Percentiles rank a stretch among this genome's conserved stretches.
phyloP scores from a whole-genome alignment of 345 rosid genomes.

The Murraya koenigii region DNA sequence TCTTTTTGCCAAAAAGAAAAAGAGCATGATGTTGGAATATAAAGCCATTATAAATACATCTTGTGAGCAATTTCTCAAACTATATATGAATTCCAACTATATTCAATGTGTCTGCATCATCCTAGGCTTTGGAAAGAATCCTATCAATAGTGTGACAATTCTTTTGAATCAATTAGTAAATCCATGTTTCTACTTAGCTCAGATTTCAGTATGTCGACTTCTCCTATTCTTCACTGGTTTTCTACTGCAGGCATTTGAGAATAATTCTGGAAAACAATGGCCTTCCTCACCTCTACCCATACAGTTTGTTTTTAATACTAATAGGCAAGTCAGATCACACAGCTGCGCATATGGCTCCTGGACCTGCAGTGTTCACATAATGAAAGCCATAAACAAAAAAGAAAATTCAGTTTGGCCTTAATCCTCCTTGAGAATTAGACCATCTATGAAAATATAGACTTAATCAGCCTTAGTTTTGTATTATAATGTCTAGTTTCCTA shows the following conservation, averaged over 20 bases:
- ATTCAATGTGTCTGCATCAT: neutral
- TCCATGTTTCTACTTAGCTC: neutral
- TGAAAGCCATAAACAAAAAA: neutral
- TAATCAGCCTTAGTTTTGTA: neutral
- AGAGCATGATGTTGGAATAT: neutral
- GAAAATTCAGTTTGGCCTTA: neutral
- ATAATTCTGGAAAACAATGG: conserved; percentile 14
- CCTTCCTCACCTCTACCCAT: neutral
- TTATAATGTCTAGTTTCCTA: neutral
- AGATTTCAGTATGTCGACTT: neutral
- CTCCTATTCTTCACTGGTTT: neutral
- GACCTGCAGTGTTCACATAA: conserved; percentile 18
- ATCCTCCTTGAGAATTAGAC: neutral
- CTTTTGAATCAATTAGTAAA: neutral
- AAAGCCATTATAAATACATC: conserved; percentile 2
- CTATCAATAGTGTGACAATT: neutral
- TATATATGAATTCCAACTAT: neutral
- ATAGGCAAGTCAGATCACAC: conserved; percentile 24
- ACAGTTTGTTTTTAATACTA: neutral
- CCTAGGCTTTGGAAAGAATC: neutral
- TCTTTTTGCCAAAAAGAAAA: neutral
- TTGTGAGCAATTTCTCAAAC: neutral
- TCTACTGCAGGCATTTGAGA: conserved; percentile 1
- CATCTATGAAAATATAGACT: neutral
- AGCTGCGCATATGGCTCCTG: conserved; percentile 45